Evolutionary conservation across 2,329 filamentous ascomycete species (phyloP).

Genomic region (Pseudocercospora fuligena): DNA sequence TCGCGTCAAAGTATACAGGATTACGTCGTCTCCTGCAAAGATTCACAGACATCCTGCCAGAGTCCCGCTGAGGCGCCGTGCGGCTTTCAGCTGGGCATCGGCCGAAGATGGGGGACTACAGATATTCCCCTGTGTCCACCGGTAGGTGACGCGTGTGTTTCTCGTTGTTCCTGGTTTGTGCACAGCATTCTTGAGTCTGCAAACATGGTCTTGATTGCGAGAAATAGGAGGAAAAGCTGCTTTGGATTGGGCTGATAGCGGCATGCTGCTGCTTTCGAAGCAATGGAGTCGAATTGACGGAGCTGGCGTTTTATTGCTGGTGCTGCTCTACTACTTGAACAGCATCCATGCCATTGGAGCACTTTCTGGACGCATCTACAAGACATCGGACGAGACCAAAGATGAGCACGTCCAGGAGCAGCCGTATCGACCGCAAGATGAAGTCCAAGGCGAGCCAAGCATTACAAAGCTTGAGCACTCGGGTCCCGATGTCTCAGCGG

Average conservation of each 20-base stretch:
- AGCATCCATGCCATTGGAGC: slow-evolving; percentile 4
- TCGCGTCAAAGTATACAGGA: neutral
- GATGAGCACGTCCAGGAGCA: neutral
- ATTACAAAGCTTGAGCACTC: neutral
- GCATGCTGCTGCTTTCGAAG: slow-evolving; percentile 20
- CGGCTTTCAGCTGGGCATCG: slow-evolving; percentile 4
- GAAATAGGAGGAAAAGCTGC: neutral
- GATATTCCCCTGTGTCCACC: neutral
- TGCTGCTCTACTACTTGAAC: slow-evolving; percentile 7
- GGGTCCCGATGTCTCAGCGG: neutral
- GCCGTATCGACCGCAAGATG: slow-evolving; percentile 11
- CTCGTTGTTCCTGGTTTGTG: neutral
- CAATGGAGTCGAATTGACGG: slow-evolving; percentile 22
- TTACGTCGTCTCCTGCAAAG: slow-evolving; percentile 6
- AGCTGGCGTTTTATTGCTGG: slow-evolving; percentile 11
- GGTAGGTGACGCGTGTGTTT: slow-evolving; percentile 13
- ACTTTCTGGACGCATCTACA: neutral
- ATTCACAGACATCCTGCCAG: neutral
- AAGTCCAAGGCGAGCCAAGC: slow-evolving; percentile 8
- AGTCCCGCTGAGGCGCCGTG: neutral
- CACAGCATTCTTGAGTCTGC: neutral
- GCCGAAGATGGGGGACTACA: slow-evolving; percentile 9
- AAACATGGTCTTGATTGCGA: neutral
- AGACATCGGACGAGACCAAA: neutral
- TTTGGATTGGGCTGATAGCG: neutral